Base-by-base conservation (phyloP, 192 early-diverging fungal species). In the Gryganskiella cystojenkinii region DNA sequence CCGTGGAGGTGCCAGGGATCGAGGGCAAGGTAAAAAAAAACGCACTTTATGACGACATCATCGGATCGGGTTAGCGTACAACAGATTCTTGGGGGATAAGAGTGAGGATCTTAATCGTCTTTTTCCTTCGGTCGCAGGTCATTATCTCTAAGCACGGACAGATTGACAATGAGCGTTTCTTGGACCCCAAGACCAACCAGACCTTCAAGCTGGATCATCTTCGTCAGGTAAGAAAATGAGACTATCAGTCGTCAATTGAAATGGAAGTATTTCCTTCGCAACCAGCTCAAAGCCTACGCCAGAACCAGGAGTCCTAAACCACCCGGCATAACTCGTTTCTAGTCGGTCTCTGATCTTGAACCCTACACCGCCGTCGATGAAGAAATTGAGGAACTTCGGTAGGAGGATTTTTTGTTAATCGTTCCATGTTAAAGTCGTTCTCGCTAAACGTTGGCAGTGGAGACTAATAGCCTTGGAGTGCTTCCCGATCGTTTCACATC, bases 191-290 rank as follows among this genome's bases (percentile, higher is more conserved):
- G 56, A 86, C 90, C n/a, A 81, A 82, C 45, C 81, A 90, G 53
- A 78, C 76, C 31, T 96, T 95, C 78, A 76, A 75, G 24, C 89
- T 96, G 51, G 95, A 99, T 81, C 95, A 96, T 67, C 80, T 97
- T 62, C 86, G 85, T 56, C 84, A 89, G 61, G 81, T 87, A 67
- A 66, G 22, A 14, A 15, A 24, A 34, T 54, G 3, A 13, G 22
- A 24, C 37, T 45, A 11, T 22, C 37, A 58, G 6, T 64, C 5
- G 44, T 11, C 22, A 30, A 5, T 45, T 28, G 10, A 17, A 40
- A 47, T 11, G 43, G 2, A 17, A 58, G 4, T 19, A 34, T 52
- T 40, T 51, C n/a, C n/a, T 45, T 31, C 57, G n/a, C n/a, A n/a
- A n/a, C n/a, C n/a, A n/a, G n/a, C n/a, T n/a, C n/a, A n/a, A n/a